phyloP scores from a whole-genome alignment of 2,329 filamentous ascomycete genomes.

The Microdochium nivale region DNA sequence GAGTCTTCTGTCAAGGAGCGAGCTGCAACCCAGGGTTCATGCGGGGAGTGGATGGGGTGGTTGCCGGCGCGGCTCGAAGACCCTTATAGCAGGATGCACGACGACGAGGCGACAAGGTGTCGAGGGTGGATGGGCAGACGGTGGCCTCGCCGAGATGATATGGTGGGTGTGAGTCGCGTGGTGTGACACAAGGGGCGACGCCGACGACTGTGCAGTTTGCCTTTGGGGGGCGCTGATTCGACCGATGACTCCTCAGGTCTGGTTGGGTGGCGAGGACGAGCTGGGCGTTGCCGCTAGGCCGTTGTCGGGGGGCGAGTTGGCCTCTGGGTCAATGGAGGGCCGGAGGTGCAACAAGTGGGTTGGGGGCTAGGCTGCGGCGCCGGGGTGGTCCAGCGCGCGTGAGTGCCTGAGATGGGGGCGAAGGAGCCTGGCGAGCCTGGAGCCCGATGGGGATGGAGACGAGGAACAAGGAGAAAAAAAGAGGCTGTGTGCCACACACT shows the following conservation, averaged over 20 bases:
- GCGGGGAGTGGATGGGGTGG: not conserved
- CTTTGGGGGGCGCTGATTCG: constrained; percentile 2
- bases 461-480: not conserved
- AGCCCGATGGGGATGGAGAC: not conserved
- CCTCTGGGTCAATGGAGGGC: no score
- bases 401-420: not conserved
- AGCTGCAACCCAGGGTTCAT: not conserved
- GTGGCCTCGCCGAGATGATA: constrained; percentile 14
- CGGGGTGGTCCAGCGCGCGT: not conserved
- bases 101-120: constrained; percentile 1
- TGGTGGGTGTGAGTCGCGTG: constrained; percentile 12
- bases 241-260: constrained; percentile 24
- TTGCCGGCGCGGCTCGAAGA: not conserved
- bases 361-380: not conserved
- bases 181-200: constrained; percentile 9
- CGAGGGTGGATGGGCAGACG: constrained; percentile 1
- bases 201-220: constrained; percentile 12
- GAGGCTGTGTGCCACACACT: not conserved
- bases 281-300: constrained; percentile 1
- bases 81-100: not conserved
- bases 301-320: not conserved
- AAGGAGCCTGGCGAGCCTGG: not conserved
- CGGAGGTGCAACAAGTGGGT: not conserved
- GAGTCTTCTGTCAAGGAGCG: not conserved
- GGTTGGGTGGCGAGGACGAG: constrained; percentile 23